A percentile compares a stretch with the other conserved stretches of the same genome.
These are phyloP conservation scores for Parasitella parasitica DNA, from an alignment of 371 early-diverging fungal genomes.

Conservation along the genomic window DNA sequence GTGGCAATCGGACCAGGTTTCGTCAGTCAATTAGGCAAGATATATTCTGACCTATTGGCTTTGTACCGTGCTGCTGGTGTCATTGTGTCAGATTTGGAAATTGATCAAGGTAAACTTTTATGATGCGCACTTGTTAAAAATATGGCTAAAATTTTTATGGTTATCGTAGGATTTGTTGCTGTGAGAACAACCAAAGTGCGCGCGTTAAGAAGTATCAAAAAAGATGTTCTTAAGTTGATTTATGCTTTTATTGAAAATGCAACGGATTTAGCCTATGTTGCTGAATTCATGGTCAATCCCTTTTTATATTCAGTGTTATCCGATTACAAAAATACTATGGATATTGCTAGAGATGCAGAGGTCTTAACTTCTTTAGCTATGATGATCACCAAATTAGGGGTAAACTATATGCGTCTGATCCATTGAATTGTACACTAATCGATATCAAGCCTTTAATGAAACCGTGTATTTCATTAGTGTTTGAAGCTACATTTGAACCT, in stretches of 20 bases:
- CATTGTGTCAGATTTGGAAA: constrained; percentile 78
- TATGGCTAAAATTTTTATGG: background rate
- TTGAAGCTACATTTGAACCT: constrained; percentile 94
- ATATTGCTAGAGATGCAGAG: constrained; percentile 90
- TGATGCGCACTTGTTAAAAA: background rate
- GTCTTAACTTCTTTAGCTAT: constrained; percentile 89
- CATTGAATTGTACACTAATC: background rate
- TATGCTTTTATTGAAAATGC: constrained; percentile 85
- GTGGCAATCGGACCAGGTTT: constrained; percentile 86
- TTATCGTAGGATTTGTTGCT: constrained; percentile 62
- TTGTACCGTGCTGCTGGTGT: constrained; percentile 89
- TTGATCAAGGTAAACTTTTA: constrained; percentile 45
- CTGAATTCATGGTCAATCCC: constrained; percentile 82
- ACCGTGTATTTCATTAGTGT: constrained; percentile 77
- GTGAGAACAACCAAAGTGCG: constrained; percentile 93
- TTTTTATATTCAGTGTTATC: constrained; percentile 88
- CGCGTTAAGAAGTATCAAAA: constrained; percentile 91
- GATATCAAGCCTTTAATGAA: constrained; percentile 64
- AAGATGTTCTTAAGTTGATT: constrained; percentile 87
- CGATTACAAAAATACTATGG: constrained; percentile 86
- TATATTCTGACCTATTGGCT: constrained; percentile 87
- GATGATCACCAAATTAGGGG: constrained; percentile 76
- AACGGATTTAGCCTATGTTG: constrained; percentile 75
- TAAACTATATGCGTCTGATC: constrained; percentile 29
- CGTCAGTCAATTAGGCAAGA: constrained; percentile 79